Base-by-base conservation (phyloP, 108 stramenopile species). In the Mediolabrus comicus region DNA sequence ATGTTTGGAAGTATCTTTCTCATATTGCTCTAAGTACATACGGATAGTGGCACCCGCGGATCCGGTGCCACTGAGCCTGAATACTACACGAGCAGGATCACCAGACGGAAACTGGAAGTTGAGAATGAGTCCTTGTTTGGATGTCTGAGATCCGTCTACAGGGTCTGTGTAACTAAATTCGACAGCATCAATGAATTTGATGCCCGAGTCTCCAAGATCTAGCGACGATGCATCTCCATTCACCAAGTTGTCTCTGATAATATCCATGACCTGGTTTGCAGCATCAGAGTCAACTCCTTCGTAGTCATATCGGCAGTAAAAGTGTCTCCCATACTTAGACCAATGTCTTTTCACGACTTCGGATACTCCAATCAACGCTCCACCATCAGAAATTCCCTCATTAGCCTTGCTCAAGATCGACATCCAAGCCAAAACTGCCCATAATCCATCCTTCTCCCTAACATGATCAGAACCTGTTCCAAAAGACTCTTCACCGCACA, bases 401-500 rank as follows among this genome's bases (percentile, higher is more conserved):
- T 98, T 99, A 61, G 92, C 92, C 72, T 90, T 85, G 29, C 94
- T 95, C 36, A 99, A 80, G 56, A 99, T 96, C 24, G 94, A 95
- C 69, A 99, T 83, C 99, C 99, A 99, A 7, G 98, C 95, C 32
- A 99, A 79, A 35, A 98, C 97, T 7, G 99, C 99, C 97, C 98
- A 99, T 58, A 99, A 79, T 59, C 99, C 99, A 84, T 99, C 99
- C 83, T 99, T 99, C 77, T 99, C 99, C 22, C 98, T 79, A 41
- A 99, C 89, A 70, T 99, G 99, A 77, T 97, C 95, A 35, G 90
- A 92, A 56, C 99, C 99, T 14, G 98, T 99, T 31, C 99, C 99
- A 75, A 99, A 99, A 24, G 93, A 95, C 84, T 99, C 99, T 71
- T 99, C 99, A 0, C 99, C 99, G 77, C 99, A 99, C 13, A 99